A percentile compares a stretch with the other conserved stretches of the same genome.
Conservation (phyloP, 108 stramenopile species). For the Seminavis robusta region DNA sequence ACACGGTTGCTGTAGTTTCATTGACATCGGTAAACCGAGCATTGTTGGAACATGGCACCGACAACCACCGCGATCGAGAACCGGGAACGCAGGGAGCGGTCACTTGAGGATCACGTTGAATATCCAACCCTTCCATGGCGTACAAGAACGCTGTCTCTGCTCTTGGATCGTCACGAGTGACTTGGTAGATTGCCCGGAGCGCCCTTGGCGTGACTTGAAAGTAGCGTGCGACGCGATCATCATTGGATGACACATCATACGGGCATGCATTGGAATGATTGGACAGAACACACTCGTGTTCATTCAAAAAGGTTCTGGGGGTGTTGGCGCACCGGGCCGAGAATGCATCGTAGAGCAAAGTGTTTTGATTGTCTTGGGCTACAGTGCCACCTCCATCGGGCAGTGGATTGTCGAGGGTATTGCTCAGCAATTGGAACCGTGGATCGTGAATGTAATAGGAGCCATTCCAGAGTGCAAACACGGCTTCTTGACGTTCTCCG, state of each 20-base stretch:
- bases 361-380: slow-evolving; percentile 1
- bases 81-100: slow-evolving; percentile 16
- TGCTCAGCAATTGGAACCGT: slow-evolving; percentile 28
- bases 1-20: background rate
- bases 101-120: slow-evolving; percentile 13
- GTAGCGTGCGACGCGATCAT: too few species aligned
- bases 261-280: slow-evolving; percentile 28
- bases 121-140: slow-evolving; percentile 18
- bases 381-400: slow-evolving; percentile 48
- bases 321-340: slow-evolving; percentile 38
- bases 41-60: slow-evolving; percentile 8
- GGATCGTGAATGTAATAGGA: slow-evolving; percentile 28
- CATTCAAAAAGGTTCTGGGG: slow-evolving; percentile 50
- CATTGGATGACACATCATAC: background rate
- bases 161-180: too few species aligned
- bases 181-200: too few species aligned
- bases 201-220: too few species aligned
- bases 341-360: background rate
- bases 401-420: slow-evolving; percentile 39
- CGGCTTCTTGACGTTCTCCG: background rate
- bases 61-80: slow-evolving; percentile 5
- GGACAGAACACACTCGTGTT: slow-evolving; percentile 40
- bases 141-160: slow-evolving; percentile 24
- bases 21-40: background rate
- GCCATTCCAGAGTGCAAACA: background rate